phyloP scores from a whole-genome alignment of 2,329 filamentous ascomycete species.

The Xylaria sp. region DNA sequence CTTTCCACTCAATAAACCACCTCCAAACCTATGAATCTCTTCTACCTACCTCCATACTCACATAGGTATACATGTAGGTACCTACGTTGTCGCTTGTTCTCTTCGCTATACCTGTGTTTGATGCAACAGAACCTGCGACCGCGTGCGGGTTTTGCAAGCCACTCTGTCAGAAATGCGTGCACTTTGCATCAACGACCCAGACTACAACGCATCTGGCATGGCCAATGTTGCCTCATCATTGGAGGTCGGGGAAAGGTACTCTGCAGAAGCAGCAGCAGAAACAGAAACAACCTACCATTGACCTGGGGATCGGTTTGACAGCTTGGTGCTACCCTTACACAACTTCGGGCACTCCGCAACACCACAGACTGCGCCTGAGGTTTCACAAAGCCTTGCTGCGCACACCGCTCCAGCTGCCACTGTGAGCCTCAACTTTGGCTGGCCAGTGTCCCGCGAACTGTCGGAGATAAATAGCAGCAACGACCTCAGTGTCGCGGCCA shows the following conservation, averaged over 20 bases:
- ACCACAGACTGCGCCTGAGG: constrained; percentile 3
- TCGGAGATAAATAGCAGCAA: constrained; percentile 1
- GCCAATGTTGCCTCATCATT: not conserved
- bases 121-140: not conserved
- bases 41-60: no score
- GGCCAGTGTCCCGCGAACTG: constrained; percentile 14
- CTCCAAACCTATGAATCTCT: no score
- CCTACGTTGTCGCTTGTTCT: not conserved
- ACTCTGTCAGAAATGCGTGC: not conserved
- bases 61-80: no score
- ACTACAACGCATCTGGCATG: not conserved
- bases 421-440: constrained; percentile 17
- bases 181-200: no score
- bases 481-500: not conserved
- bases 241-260: not conserved
- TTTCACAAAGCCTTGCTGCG: constrained; percentile 16
- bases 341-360: constrained; percentile 21
- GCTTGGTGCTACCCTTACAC: constrained; percentile 18
- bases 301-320: constrained; percentile 8
- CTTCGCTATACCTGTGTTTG: not conserved
- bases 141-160: not conserved
- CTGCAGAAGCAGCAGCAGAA: constrained; percentile 5
- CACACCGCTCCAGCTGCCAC: constrained; percentile 2
- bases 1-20: no score
- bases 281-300: constrained; percentile 1